A percentile compares a stretch with the other conserved stretches of the same genome.
Evolutionary conservation across 2,329 filamentous ascomycete genomes (phyloP).

Genomic region (Fonsecaea erecta): DNA sequence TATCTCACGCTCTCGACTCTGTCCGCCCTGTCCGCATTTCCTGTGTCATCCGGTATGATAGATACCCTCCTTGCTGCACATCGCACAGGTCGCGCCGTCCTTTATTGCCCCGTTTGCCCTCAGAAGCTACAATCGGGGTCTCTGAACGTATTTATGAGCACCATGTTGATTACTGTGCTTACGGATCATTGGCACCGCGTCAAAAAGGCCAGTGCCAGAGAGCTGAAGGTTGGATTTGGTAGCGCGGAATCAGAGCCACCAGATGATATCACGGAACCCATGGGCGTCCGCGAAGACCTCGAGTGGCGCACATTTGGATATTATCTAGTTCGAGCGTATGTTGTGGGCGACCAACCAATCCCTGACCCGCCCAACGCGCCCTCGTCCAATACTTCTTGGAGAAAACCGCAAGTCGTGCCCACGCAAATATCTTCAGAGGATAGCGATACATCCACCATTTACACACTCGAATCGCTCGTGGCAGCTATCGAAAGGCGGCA

Average conservation of each 20-base stretch:
- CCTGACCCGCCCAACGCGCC: slow-evolving; percentile 24
- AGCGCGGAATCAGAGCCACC: slow-evolving; percentile 38
- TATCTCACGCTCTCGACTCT: slow-evolving; percentile 47
- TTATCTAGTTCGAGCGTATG: slow-evolving; percentile 33
- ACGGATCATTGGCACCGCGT: slow-evolving; percentile 52
- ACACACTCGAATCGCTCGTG: slow-evolving; percentile 45
- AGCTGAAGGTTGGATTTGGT: slow-evolving; percentile 47
- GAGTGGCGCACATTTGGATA: slow-evolving; percentile 44
- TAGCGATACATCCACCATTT: slow-evolving; percentile 2
- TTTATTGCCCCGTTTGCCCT: slow-evolving; percentile 51
- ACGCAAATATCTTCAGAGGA: slow-evolving; percentile 15
- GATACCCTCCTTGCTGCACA: slow-evolving; percentile 51
- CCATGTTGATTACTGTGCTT: slow-evolving; percentile 51
- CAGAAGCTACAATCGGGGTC: slow-evolving; percentile 48
- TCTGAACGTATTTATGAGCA: slow-evolving; percentile 54
- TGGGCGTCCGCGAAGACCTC: slow-evolving; percentile 32
- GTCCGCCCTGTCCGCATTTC: slow-evolving; percentile 46
- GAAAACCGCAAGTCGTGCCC: slow-evolving; percentile 13
- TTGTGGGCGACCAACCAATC: slow-evolving; percentile 33
- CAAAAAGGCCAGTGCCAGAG: slow-evolving; percentile 43
- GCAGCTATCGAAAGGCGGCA: slow-evolving; percentile 50
- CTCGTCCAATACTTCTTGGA: not conserved
- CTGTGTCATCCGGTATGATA: slow-evolving; percentile 49
- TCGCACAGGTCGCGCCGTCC: slow-evolving; percentile 47
- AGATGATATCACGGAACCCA: slow-evolving; percentile 3